These are phyloP conservation scores for Daldinia sp. DNA, from an alignment of 2,329 filamentous ascomycete species.

Conservation along the genomic window DNA sequence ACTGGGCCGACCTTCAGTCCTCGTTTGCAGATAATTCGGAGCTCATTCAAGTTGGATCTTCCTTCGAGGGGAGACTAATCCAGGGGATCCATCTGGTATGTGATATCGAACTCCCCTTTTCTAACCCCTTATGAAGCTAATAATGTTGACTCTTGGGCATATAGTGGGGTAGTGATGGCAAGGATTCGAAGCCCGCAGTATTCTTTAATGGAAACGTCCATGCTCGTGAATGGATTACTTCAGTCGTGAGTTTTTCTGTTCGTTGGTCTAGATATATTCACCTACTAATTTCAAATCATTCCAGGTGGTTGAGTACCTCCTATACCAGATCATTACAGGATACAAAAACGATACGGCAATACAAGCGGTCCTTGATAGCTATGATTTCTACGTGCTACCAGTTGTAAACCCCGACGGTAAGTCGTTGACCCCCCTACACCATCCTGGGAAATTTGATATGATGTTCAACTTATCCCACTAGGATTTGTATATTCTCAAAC, in stretches of 20 bases:
- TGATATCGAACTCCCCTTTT: neutral
- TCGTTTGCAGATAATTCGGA: constrained; percentile 57
- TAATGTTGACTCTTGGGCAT: neutral
- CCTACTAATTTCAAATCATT: neutral
- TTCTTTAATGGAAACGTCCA: constrained; percentile 63
- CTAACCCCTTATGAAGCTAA: neutral
- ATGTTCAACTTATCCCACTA: neutral
- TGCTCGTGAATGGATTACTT: constrained; percentile 63
- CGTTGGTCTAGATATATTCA: neutral
- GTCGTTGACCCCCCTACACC: constrained; percentile 3
- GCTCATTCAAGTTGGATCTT: constrained; percentile 56
- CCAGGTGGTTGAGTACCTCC: constrained; percentile 57
- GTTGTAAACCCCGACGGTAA: constrained; percentile 62
- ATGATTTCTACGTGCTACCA: constrained; percentile 66
- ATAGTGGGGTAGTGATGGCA: constrained; percentile 54
- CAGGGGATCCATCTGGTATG: constrained; percentile 62
- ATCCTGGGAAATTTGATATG: neutral
- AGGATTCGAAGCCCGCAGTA: constrained; percentile 57
- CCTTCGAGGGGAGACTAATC: constrained; percentile 60
- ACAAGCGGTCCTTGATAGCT: constrained; percentile 59
- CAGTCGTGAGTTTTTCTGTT: constrained; percentile 57
- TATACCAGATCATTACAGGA: constrained; percentile 55
- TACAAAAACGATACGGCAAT: constrained; percentile 52
- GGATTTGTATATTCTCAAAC: constrained; percentile 63
- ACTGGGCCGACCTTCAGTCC: constrained; percentile 56